Conservation (phyloP, 2,329 filamentous ascomycete species). For the Xylaria sp. region DNA sequence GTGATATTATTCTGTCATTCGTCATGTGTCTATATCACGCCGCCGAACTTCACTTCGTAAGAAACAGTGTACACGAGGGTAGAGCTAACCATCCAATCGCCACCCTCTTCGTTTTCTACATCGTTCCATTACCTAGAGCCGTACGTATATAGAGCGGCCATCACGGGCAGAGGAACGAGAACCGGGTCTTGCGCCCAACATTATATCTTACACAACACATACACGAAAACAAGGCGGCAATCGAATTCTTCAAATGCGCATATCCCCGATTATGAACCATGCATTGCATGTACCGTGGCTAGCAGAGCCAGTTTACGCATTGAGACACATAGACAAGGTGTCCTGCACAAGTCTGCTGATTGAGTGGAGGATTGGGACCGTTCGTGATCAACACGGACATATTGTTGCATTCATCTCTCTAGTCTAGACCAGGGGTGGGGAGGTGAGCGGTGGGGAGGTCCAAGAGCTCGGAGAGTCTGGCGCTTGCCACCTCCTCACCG, state of each 20-base stretch:
- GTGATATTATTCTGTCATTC: slow-evolving; percentile 36
- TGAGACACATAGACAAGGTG: slow-evolving; percentile 9
- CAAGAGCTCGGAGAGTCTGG: slow-evolving; percentile 57
- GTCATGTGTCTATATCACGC: slow-evolving; percentile 43
- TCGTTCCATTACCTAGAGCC: slow-evolving; percentile 18
- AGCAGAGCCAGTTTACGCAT: slow-evolving; percentile 11
- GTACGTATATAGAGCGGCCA: slow-evolving; percentile 19
- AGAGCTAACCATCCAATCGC: slow-evolving; percentile 29
- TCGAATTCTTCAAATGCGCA: slow-evolving; percentile 16
- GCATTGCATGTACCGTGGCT: slow-evolving; percentile 18
- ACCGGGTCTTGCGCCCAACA: slow-evolving; percentile 35
- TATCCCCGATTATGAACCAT: slow-evolving; percentile 24
- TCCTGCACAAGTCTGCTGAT: slow-evolving; percentile 20
- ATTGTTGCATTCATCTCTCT: slow-evolving; percentile 42
- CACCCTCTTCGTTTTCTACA: slow-evolving; percentile 30
- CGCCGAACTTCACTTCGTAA: slow-evolving; percentile 39
- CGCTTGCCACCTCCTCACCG: slow-evolving; percentile 20
- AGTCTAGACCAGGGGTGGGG: slow-evolving; percentile 65
- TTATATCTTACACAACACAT: slow-evolving; percentile 47
- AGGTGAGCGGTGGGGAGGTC: slow-evolving; percentile 64
- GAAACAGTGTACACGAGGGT: slow-evolving; percentile 32
- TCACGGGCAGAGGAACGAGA: slow-evolving; percentile 14
- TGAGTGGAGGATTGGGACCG: slow-evolving; percentile 34
- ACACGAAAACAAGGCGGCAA: slow-evolving; percentile 25
- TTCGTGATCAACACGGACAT: slow-evolving; percentile 29